Evolutionary conservation across 345 rosid genomes (phyloP), one percentile per base, ranked within the genome.

Genomic region (Conringia planisiliqua): DNA sequence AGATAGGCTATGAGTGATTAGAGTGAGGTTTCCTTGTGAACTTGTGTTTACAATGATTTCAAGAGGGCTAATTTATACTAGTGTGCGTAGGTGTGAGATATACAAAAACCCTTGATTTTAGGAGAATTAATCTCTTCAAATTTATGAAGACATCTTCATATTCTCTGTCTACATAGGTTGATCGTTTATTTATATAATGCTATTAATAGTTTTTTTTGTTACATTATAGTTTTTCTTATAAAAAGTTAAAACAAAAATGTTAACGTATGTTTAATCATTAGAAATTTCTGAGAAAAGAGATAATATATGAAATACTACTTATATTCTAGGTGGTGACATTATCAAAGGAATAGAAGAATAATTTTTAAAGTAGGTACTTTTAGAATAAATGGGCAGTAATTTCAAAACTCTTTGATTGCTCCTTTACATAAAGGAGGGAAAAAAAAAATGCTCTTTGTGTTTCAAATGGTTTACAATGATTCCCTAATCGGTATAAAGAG

Each of bases 391-490:
- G 24, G 10, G 7, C 13, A 48, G 63, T 58, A 4, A 58, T 17
- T 58, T 33, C n/a, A 33, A 52, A 58, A 18, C 22, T 47, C 52
- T 47, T 17, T 17, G 26, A 47, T 18, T 17, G 17, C 54, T 18
- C 16, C 16, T 22, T 50, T 50, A 59, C 13, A 17, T 2, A 29
- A 8, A 32, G 4, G 7, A 27, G 24, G 27, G 3, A n/a, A 22
- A 35, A 35, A n/a, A 20, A 33, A 48, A 4, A 0, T 38, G 26
- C 51, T 32, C 47, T 56, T 44, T 57, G 33, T 56, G 65, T 57
- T 20, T 70, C 24, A 58, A 44, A 57, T 69, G 55, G 73, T 69
- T 56, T 40, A 57, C 55, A 58, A 32, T 43, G 32, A 33, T 32
- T 14, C 11, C 13, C 18, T 57, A n/a, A 46, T 59, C 11, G 46